Percentiles rank a stretch among this genome's conserved stretches.
These are phyloP conservation scores for Hapsidospora chrysogenum DNA, from an alignment of 495 filamentous ascomycete genomes.

Conservation along the genomic window DNA sequence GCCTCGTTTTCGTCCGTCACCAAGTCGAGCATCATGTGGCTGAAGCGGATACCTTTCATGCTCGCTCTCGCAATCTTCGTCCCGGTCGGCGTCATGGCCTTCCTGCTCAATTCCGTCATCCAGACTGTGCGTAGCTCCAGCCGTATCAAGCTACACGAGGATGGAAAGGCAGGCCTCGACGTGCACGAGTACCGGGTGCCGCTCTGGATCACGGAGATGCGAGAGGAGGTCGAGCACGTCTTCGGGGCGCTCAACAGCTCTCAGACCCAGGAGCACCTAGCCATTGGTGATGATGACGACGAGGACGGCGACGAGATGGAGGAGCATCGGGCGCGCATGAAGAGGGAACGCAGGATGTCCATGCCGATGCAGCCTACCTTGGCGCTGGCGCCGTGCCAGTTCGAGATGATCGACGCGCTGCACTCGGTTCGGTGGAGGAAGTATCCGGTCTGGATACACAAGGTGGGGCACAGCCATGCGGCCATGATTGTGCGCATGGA, in stretches of 20 bases:
- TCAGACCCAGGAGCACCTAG: constrained; percentile 45
- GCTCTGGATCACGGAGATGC: constrained; percentile 54
- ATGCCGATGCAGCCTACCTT: constrained; percentile 39
- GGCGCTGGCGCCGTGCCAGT: constrained; percentile 64
- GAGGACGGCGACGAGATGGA: constrained; percentile 11
- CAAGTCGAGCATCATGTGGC: constrained; percentile 12
- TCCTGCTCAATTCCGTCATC: constrained; percentile 55
- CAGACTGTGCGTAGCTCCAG: constrained; percentile 56
- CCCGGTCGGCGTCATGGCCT: constrained; percentile 49
- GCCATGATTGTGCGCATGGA: constrained; percentile 69
- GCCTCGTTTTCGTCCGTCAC: constrained; percentile 6
- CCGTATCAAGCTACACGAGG: constrained; percentile 60
- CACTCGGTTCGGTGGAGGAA: constrained; percentile 64
- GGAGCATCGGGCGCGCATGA: constrained; percentile 9
- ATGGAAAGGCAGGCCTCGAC: constrained; percentile 46
- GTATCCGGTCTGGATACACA: constrained; percentile 75
- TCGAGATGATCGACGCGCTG: constrained; percentile 62
- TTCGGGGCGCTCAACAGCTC: constrained; percentile 51
- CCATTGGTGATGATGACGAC: constrained; percentile 13
- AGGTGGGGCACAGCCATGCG: constrained; percentile 64
- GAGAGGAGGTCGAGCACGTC: constrained; percentile 52
- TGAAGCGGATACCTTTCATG: constrained; percentile 36
- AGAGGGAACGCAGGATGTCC: constrained; percentile 20
- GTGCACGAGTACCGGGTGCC: constrained; percentile 55
- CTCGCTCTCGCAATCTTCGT: constrained; percentile 47